Base-by-base conservation (phyloP, 345 rosid species). In the Syzygium aromaticum region DNA sequence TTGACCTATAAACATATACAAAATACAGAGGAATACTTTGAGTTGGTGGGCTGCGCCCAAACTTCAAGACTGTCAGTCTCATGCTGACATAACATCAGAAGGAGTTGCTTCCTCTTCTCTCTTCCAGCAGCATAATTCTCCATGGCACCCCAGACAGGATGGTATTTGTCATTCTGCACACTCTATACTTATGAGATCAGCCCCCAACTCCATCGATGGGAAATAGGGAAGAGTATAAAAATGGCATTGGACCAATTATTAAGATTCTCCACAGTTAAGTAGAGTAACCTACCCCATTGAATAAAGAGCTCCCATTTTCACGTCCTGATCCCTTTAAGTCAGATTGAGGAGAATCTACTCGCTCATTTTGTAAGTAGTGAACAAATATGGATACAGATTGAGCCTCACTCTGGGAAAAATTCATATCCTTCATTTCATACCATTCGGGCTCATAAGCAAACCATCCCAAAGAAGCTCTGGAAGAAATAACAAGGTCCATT, bases 41-140 rank as follows among this genome's bases (percentile, higher is more conserved):
- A 92, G 88, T 92, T 94, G 78, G 93, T 93, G 87, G 99, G 99
- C 86, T 96, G 96, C 77, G 99, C 97, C 99, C 99, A 98, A 87
- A 98, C 99, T 57, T 96, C 98, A 92, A 98, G 99, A 93, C 99
- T 94, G 89, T 98, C 99, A 91, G 98, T 96, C 94, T 98, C 99
- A 91, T 95, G 95, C 91, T 98, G 99, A 90, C 99, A 95, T 52
- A 98, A 92, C 98, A 98, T 94, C 89, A 96, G 86, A 93, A 98
- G 99, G 86, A 98, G 93, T 89, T 96, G 99, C 92, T 92, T 98
- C 86, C 98, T 89, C 88, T 93, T 98, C 90, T 95, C 99, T 91
- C 94, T 96, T 90, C 95, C 99, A 63, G 90, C 77, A 73, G 90
- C 89, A 90, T 95, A 95, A 90, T 94, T 96, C 90, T 94, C 99